Conservation (phyloP, 495 filamentous ascomycete species). For the Podospora fimiseda region DNA sequence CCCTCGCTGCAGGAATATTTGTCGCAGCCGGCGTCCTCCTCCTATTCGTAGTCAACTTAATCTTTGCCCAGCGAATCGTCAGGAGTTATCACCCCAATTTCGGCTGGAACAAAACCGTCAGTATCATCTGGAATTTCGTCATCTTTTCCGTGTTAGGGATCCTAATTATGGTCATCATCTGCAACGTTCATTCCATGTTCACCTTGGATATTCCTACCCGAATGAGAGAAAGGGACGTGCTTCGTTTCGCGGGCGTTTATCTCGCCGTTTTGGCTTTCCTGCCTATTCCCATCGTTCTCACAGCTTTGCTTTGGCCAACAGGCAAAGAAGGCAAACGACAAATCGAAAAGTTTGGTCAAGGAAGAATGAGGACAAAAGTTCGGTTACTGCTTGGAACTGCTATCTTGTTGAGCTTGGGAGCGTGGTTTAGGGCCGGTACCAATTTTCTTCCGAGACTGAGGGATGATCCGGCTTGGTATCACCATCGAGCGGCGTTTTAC, state of each 20-base stretch:
- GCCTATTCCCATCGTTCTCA: slow-evolving; percentile 46
- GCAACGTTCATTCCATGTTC: slow-evolving; percentile 57
- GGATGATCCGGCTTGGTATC: slow-evolving; percentile 58
- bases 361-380: slow-evolving; percentile 59
- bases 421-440: slow-evolving; percentile 58
- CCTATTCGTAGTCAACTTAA: slow-evolving; percentile 70
- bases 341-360: slow-evolving; percentile 64
- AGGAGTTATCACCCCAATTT: slow-evolving; percentile 60
- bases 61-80: slow-evolving; percentile 69
- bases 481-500: slow-evolving; percentile 68
- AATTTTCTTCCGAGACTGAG: slow-evolving; percentile 49
- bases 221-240: slow-evolving; percentile 52
- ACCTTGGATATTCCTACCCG: slow-evolving; percentile 48
- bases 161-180: slow-evolving; percentile 64
- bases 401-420: slow-evolving; percentile 59
- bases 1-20: slow-evolving; percentile 67
- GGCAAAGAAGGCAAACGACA: slow-evolving; percentile 21
- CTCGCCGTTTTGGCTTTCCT: slow-evolving; percentile 65
- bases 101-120: slow-evolving; percentile 54
- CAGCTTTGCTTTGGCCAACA: slow-evolving; percentile 43
- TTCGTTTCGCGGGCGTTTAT: slow-evolving; percentile 61
- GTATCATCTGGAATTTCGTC: slow-evolving; percentile 45
- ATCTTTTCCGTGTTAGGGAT: slow-evolving; percentile 53
- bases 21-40: slow-evolving; percentile 68
- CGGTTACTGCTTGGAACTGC: slow-evolving; percentile 52